Evolutionary conservation across 2,329 filamentous ascomycete species (phyloP), one percentile per base, ranked within the genome.

Genomic region (Penicillium glabrum): DNA sequence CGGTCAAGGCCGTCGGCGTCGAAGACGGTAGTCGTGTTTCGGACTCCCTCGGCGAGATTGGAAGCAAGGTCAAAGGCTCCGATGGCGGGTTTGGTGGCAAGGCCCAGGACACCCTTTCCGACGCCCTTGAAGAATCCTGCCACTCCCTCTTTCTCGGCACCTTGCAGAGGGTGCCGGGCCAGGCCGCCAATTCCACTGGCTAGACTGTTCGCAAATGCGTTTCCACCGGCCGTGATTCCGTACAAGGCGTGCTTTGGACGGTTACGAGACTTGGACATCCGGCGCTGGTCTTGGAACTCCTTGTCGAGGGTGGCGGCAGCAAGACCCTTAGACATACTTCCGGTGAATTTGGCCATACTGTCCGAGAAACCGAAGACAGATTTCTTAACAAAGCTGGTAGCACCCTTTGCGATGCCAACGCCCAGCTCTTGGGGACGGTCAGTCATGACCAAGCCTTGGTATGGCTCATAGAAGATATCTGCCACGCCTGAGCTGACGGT

Each of bases 381-480:
- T 77, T 99, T 99, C 82, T 99, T 99, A 65, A 97, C 90, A 70
- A 99, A 98, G 62, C 91, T 96, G 0, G 92, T 93, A 11, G 96
- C 95, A 39, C 95, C 95, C 75, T 97, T 97, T 35, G 95, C 96
- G 61, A 99, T 96, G 19, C 95, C 95, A 41, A 96, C 82, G 21
- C 95, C 96, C 54, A 99, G 87, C 63, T 99, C 93, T 74, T 98
- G 93, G 2, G 95, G 96, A 64, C 90, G 86, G 73, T 99, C 95
- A 0, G 93, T 96, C 82, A 96, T 91, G 73, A 99, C 96, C 48
- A 99, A 85, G 23, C 96, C 91, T 79, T 99, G 95, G 77, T 99
- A 99, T 37, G 95, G 95, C 73, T 99, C 96, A 80, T 99, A 99
- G 79, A 99, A 99, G 71, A 99, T 96, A 72, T 97, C 95, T 21